These are phyloP conservation scores for Ceratocystis albifundus DNA, from an alignment of 2,329 filamentous ascomycete species.

Conservation along the genomic window DNA sequence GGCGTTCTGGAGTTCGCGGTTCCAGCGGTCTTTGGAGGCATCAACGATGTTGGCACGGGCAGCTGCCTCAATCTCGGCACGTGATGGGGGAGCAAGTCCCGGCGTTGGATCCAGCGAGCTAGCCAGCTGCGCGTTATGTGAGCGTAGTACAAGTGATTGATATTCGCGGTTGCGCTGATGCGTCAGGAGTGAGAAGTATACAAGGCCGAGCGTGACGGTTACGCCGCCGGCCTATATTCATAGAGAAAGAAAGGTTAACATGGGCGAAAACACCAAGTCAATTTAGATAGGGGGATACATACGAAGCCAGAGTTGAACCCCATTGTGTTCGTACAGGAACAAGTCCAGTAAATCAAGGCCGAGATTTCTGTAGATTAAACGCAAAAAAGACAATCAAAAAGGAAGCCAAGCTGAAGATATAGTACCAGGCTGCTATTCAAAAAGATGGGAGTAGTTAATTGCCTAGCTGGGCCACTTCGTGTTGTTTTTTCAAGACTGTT, in stretches of 20 bases:
- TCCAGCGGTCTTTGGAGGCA: conserved; percentile 65
- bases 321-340: conserved; percentile 37
- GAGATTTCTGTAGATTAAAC: background rate
- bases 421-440: background rate
- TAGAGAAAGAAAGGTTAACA: background rate
- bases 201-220: conserved; percentile 59
- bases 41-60: conserved; percentile 49
- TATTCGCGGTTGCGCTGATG: conserved; percentile 56
- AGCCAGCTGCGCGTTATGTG: conserved; percentile 45
- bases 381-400: background rate
- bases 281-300: conserved; percentile 29
- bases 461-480: background rate
- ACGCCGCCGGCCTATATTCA: conserved; percentile 55
- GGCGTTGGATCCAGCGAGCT: conserved; percentile 41
- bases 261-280: background rate
- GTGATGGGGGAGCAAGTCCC: conserved; percentile 38
- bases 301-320: conserved; percentile 67
- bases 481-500: background rate
- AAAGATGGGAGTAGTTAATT: background rate
- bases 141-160: conserved; percentile 46
- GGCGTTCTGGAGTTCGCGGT: conserved; percentile 56
- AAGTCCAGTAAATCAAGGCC: background rate
- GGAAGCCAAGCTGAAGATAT: background rate
- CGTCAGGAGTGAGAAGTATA: conserved; percentile 59
- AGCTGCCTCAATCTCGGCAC: conserved; percentile 40